Evolutionary conservation across 768 basidiomycete genomes (phyloP).

Genomic region (Omphalotus guepiniiformis): DNA sequence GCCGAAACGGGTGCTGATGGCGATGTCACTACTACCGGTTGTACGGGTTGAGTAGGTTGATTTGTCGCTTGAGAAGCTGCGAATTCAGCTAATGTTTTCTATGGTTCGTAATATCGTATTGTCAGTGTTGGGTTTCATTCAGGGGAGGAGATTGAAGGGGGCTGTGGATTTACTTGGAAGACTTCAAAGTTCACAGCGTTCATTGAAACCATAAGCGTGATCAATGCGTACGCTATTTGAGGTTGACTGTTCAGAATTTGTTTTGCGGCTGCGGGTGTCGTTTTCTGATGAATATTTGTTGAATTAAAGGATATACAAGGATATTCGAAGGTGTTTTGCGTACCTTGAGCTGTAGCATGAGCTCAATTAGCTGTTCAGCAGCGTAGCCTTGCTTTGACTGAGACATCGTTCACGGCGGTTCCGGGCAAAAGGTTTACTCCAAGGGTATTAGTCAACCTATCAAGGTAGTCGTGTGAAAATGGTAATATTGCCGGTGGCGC

Average conservation of each 20-base stretch:
- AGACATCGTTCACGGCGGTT: too few species aligned
- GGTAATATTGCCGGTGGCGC: too few species aligned
- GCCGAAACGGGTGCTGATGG: conserved; percentile 17
- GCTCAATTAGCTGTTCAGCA: conserved; percentile 67
- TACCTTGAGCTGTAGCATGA: conserved; percentile 74
- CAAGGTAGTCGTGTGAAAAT: too few species aligned
- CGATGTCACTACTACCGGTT: conserved; percentile 20
- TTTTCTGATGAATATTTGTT: conserved; percentile 47
- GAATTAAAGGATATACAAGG: neutral
- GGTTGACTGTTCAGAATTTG: conserved; percentile 69
- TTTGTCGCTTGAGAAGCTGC: conserved; percentile 23
- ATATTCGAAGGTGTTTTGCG: neutral
- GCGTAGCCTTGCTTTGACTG: too few species aligned
- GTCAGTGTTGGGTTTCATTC: neutral
- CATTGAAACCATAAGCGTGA: conserved; percentile 74
- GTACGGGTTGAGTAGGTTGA: conserved; percentile 20
- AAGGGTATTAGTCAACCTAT: too few species aligned
- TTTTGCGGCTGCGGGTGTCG: conserved; percentile 64
- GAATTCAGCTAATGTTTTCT: conserved; percentile 65
- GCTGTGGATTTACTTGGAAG: conserved; percentile 50
- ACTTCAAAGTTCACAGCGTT: conserved; percentile 72
- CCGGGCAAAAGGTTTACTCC: too few species aligned
- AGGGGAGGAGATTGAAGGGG: neutral
- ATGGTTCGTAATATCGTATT: conserved; percentile 4
- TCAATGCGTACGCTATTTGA: conserved; percentile 72